phyloP scores from a whole-genome alignment of 306 rosid species.

The Corylus heterophylla region DNA sequence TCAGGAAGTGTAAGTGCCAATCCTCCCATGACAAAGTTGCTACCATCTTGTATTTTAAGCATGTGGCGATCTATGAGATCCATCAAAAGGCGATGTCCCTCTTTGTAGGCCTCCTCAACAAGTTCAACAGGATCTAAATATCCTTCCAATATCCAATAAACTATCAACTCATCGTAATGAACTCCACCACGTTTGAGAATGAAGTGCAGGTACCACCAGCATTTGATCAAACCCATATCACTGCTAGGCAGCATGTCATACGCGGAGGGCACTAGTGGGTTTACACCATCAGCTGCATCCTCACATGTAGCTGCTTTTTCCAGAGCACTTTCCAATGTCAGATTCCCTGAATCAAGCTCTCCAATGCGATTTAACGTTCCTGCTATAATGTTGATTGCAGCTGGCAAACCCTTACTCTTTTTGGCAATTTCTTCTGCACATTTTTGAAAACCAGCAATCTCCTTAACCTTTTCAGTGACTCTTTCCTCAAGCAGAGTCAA shows the following conservation, averaged over 20 bases:
- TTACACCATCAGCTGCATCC: not conserved
- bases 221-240: not conserved
- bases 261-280: constrained; percentile 19
- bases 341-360: not conserved
- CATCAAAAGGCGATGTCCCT: too few relatives aligned
- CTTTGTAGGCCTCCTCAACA: too few relatives aligned
- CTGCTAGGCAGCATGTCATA: constrained; percentile 15
- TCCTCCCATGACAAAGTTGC: constrained; percentile 17
- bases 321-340: constrained; percentile 3
- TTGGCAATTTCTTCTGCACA: not conserved
- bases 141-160: constrained; percentile 27
- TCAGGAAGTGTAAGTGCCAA: not conserved
- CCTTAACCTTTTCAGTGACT: too few relatives aligned
- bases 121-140: too few relatives aligned
- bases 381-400: constrained; percentile 4
- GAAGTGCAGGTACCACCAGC: constrained; percentile 32
- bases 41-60: constrained; percentile 27
- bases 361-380: constrained; percentile 22
- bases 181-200: constrained; percentile 18
- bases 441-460: too few relatives aligned
- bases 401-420: constrained; percentile 5
- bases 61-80: not conserved
- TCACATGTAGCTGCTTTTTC: constrained; percentile 2
- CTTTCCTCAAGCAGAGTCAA: not conserved
- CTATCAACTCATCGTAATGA: constrained; percentile 41